phyloP scores from a whole-genome alignment of 371 early-diverging fungal genomes.

The Haplosporangium sp. region DNA sequence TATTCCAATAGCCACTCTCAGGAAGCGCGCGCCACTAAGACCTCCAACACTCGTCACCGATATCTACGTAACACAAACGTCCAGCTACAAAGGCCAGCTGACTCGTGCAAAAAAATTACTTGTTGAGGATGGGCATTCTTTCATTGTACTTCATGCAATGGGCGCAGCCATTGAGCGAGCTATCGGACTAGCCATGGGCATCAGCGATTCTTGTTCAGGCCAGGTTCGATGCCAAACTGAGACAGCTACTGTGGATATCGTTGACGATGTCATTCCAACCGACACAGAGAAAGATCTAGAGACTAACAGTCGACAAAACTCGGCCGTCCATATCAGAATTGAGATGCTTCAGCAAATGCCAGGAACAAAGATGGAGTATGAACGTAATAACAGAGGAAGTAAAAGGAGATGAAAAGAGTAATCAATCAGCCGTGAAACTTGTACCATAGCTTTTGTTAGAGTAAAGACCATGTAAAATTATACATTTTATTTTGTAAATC shows the following conservation, averaged over 20 bases:
- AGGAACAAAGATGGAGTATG: conserved; percentile 27
- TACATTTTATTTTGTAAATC: background rate
- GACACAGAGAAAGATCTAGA: conserved; percentile 44
- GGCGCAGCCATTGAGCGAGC: conserved; percentile 52
- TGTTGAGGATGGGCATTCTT: conserved; percentile 42
- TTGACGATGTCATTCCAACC: conserved; percentile 43
- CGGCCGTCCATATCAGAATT: conserved; percentile 48
- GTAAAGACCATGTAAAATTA: conserved; percentile 2
- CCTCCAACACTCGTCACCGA: conserved; percentile 41
- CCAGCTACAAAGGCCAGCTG: conserved; percentile 52
- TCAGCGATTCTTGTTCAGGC: conserved; percentile 41
- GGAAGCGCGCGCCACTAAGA: conserved; percentile 46
- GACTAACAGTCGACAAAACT: conserved; percentile 47
- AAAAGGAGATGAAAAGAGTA: conserved; percentile 16
- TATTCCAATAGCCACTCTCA: conserved; percentile 25
- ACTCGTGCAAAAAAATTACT: conserved; percentile 43
- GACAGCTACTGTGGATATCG: conserved; percentile 41
- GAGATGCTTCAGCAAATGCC: conserved; percentile 53
- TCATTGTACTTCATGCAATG: conserved; percentile 46
- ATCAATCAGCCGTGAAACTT: background rate
- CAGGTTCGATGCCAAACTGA: conserved; percentile 55
- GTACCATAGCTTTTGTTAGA: conserved; percentile 4
- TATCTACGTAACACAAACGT: conserved; percentile 43
- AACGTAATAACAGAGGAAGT: conserved; percentile 12
- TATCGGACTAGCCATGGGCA: conserved; percentile 45